Percentiles rank a stretch among this genome's conserved stretches.
Evolutionary conservation across 2,329 filamentous ascomycete species (phyloP).

Genomic region (Davidsoniella virescens): DNA sequence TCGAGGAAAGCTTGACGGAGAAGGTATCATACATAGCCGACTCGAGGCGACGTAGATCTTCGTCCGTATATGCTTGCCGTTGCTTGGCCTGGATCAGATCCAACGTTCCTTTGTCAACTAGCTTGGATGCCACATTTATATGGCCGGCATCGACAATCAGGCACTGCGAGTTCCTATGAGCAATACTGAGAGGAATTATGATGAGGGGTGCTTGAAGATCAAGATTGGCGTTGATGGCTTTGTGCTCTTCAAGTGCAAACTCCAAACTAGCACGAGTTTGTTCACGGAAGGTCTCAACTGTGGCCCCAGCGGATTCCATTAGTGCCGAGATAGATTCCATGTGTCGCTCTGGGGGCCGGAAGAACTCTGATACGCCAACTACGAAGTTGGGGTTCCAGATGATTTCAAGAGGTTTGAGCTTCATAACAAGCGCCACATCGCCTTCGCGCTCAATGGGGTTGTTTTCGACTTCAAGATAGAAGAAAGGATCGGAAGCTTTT

Average conservation of each 20-base stretch:
- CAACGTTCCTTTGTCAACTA: conserved; percentile 83
- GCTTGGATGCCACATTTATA: conserved; percentile 80
- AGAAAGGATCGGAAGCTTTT: conserved; percentile 53
- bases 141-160: conserved; percentile 93
- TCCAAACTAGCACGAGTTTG: conserved; percentile 92
- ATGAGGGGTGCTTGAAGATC: conserved; percentile 92
- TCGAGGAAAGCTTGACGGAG: conserved; percentile 78
- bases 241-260: conserved; percentile 93
- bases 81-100: conserved; percentile 85
- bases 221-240: conserved; percentile 90
- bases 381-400: conserved; percentile 95
- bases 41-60: conserved; percentile 77
- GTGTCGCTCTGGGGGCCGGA: conserved; percentile 86
- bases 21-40: conserved; percentile 97
- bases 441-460: conserved; percentile 87
- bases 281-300: conserved; percentile 84
- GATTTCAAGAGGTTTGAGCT: conserved; percentile 88
- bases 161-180: conserved; percentile 62
- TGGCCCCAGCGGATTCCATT: conserved; percentile 89
- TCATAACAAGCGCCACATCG: conserved; percentile 77
- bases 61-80: conserved; percentile 68
- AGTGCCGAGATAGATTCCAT: conserved; percentile 97
- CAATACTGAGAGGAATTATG: conserved; percentile 89
- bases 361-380: conserved; percentile 83
- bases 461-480: conserved; percentile 82